Evolutionary conservation across 495 filamentous ascomycete genomes (phyloP), one percentile per base, ranked within the genome.

Genomic region (Letharia lupina): DNA sequence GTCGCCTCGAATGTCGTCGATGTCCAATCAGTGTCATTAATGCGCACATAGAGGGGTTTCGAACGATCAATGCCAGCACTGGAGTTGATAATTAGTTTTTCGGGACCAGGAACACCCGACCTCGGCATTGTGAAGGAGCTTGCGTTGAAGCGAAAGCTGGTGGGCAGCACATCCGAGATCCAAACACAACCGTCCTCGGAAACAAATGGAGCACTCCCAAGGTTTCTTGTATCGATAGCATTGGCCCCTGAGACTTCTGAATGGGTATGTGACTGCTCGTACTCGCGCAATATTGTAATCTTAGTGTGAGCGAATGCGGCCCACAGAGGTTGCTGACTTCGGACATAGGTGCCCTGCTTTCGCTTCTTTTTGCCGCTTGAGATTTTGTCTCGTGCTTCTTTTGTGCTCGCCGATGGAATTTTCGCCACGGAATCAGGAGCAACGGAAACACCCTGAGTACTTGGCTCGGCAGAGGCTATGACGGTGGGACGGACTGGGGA

Each of bases 281-380:
- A 93, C 79, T 96, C 92, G 72, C 94, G 92, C 72, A 93, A 86
- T 72, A 96, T 88, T 56, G 92, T 93, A 70, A 96, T 91, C 76
- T 96, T 97, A 63, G 90, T 95, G 75, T 90, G 94, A 39, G 93
- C 93, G 66, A 96, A 84, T 15, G 92, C 93, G 62, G 93, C 91
- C 93, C 93, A 97, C 63, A 97, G 85, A 54, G 93, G 93, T 78
- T 97, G 93, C 64, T 89, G 85, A 71, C 89, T 92, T 73, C 92
- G 81, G 62, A 96, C 91, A 74, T 91, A 89, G 57, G 89, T 91
- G 65, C 89, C 92, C 75, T 96, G 91, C 77, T 91, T 91, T 74
- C 87, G 84, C 75, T 89, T 90, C 79, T 91, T 94, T 77, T 95
- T 94, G 52, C 84, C 86, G 61, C 78, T 83, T 50, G 78, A 80